phyloP scores from a whole-genome alignment of 257 asterid genomes.

The Haberlea rhodopensis region DNA sequence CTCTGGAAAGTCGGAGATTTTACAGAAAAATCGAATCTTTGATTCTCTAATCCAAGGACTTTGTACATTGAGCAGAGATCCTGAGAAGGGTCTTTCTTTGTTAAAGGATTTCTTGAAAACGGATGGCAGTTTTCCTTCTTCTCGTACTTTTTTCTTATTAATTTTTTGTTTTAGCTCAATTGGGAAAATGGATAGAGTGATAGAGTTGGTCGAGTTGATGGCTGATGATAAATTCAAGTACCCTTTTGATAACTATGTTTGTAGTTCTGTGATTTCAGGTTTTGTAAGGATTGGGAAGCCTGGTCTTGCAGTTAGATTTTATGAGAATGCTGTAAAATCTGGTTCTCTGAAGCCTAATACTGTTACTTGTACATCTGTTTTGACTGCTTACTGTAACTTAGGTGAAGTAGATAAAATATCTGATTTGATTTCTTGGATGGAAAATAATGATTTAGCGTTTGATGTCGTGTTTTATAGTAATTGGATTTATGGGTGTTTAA shows the following conservation, averaged over 20 bases:
- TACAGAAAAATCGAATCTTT: constrained; percentile 38
- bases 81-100: constrained; percentile 52
- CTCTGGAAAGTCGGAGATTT: constrained; percentile 33
- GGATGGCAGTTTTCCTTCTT: constrained; percentile 41
- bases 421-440: constrained; percentile 58
- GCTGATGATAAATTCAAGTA: constrained; percentile 43
- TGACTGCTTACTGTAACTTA: constrained; percentile 62
- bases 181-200: constrained; percentile 62
- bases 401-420: constrained; percentile 43
- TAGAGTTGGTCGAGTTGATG: constrained; percentile 62
- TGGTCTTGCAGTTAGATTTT: constrained; percentile 65
- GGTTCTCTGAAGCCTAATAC: constrained; percentile 54
- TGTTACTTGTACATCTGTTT: constrained; percentile 56
- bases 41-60: constrained; percentile 58
- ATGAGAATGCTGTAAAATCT: constrained; percentile 56
- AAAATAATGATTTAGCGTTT: constrained; percentile 39
- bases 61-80: constrained; percentile 43
- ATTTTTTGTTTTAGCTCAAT: constrained; percentile 48
- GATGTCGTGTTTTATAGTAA: constrained; percentile 69
- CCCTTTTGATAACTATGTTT: constrained; percentile 65
- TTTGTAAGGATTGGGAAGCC: constrained; percentile 69
- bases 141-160: no score
- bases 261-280: constrained; percentile 76
- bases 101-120: constrained; percentile 39
- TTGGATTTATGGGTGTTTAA: constrained; percentile 63